Percentiles rank a stretch among this genome's conserved stretches.
Conservation (phyloP, 2,329 filamentous ascomycete genomes). For the Beauveria australis region DNA sequence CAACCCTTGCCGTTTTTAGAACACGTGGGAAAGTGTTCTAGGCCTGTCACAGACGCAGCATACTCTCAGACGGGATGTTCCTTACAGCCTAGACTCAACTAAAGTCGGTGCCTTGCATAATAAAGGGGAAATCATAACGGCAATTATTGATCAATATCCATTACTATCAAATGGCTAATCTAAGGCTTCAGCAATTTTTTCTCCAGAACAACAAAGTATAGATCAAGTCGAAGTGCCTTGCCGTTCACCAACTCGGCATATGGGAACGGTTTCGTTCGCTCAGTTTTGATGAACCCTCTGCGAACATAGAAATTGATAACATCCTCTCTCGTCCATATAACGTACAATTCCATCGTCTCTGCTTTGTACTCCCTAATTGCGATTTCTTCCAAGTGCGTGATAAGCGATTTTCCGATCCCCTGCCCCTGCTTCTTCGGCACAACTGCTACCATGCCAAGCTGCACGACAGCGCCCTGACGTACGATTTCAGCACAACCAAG, state of each 20-base stretch:
- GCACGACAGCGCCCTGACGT: slow-evolving; percentile 22
- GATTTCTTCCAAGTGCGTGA: slow-evolving; percentile 21
- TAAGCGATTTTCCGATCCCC: slow-evolving; percentile 33
- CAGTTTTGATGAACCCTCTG: slow-evolving; percentile 32
- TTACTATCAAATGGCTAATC: too few relatives aligned
- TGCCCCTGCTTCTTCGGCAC: slow-evolving; percentile 32
- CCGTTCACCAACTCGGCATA: slow-evolving; percentile 28
- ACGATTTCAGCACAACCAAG: slow-evolving; percentile 37
- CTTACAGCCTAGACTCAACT: too few relatives aligned
- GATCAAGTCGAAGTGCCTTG: slow-evolving; percentile 31
- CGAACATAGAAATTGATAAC: slow-evolving; percentile 38
- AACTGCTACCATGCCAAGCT: slow-evolving; percentile 42
- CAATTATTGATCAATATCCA: too few relatives aligned
- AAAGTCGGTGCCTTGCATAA: too few relatives aligned
- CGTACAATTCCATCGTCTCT: slow-evolving; percentile 32
- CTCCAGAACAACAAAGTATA: slow-evolving; percentile 33
- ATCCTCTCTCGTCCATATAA: slow-evolving; percentile 34
- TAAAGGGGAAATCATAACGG: too few relatives aligned
- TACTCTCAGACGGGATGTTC: too few relatives aligned
- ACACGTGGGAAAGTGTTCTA: too few relatives aligned
- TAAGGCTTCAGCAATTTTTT: slow-evolving; percentile 19
- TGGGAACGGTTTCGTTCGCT: slow-evolving; percentile 33
- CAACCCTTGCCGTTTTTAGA: too few relatives aligned
- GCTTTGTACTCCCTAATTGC: slow-evolving; percentile 26
- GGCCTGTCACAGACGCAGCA: too few relatives aligned